Evolutionary conservation across 1,284 basidiomycete genomes (phyloP), one percentile per base, ranked within the genome.

Genomic region (Pseudozyma tsukubaensis): DNA sequence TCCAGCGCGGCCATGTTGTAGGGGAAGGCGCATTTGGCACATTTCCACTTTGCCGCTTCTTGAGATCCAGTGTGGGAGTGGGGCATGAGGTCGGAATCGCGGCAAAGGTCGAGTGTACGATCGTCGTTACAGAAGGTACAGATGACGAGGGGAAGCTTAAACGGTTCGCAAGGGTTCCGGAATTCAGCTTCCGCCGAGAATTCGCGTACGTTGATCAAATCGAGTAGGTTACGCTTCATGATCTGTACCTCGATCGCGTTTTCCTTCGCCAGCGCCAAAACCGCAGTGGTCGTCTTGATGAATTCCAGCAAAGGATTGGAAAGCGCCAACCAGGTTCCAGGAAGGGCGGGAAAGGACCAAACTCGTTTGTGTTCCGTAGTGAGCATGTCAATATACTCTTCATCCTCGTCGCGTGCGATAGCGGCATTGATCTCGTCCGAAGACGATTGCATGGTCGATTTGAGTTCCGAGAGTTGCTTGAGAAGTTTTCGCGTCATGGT

Each of bases 21-120:
- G 81, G 95, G 92, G 35, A 91, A 90, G n/a, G 89, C 89, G 82
- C 96, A 98, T 63, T 88, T 80, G 40, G 78, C 77, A 66, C 86
- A 86, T 19, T 76, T 75, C 85, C 85, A 86, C 42, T 64, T 66
- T 5, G 59, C 51, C 39, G 42, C 42, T 43, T 43, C 19, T 16
- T 40, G 39, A 19, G 8, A 62, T 19, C 74, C 78, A 0, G 9
- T n/a, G n/a, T 43, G 18, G 16, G 82, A 77, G 13, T 72, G 59
- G 0, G 92, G 91, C 52, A 94, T 87, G 44, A 97, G 88, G 70
- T 94, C 93, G 7, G 91, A 88, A 84, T 97, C 95, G n/a, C 95
- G 89, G 83, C 94, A 97, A 75, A 98, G 91, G 84, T 99, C 96
- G 75, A 99, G 92, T 84, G 95, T 94, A 18, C 93, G 90, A 65